These are phyloP conservation scores for Sabuloglossum arenarium DNA, from an alignment of 495 filamentous ascomycete genomes.

Conservation along the genomic window DNA sequence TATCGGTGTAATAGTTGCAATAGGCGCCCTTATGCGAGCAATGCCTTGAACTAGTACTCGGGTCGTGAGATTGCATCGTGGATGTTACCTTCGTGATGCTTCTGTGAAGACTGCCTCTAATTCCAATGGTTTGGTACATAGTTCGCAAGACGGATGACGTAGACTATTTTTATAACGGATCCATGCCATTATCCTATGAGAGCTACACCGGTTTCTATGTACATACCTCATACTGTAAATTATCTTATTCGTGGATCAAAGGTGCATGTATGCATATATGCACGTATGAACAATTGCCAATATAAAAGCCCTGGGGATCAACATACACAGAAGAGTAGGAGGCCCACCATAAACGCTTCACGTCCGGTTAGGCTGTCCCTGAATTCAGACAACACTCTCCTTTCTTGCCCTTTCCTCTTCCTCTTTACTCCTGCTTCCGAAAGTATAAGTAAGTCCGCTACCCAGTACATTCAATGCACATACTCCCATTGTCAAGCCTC, in stretches of 20 bases:
- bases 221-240: neutral
- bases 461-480: conserved; percentile 47
- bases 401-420: neutral
- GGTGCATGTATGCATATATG: no score
- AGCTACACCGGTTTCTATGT: neutral
- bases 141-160: no score
- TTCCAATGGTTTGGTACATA: no score
- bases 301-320: no score
- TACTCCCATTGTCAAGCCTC: conserved; percentile 50
- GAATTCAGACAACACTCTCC: neutral
- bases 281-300: no score
- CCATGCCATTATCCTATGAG: neutral
- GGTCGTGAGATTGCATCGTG: neutral
- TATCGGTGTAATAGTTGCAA: conserved; percentile 2
- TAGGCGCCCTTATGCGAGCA: neutral
- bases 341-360: neutral
- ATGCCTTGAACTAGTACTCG: neutral
- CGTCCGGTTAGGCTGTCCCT: neutral
- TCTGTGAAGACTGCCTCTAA: neutral
- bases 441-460: conserved; percentile 49
- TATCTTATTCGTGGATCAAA: neutral
- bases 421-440: conserved; percentile 5
- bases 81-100: neutral
- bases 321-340: no score
- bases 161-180: no score